Evolutionary conservation across 768 basidiomycete genomes (phyloP).

Genomic region (Chlorophyllum brunneum): DNA sequence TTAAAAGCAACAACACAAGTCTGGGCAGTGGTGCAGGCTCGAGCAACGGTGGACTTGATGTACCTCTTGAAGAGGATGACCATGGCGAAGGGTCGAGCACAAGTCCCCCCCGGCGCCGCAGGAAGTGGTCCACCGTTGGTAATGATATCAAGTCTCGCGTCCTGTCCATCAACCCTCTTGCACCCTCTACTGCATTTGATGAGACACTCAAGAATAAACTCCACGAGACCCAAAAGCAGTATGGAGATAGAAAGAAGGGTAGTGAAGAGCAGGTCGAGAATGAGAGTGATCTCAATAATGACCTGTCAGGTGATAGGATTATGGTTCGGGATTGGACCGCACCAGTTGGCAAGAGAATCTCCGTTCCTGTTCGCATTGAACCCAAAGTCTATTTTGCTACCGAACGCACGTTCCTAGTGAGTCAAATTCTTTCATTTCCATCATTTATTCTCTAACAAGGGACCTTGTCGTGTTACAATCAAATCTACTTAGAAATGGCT

Average conservation of each 20-base stretch:
- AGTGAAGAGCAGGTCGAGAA: slow-evolving; percentile 27
- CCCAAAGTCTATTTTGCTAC: slow-evolving; percentile 98
- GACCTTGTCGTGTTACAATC: neutral
- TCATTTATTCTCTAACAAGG: slow-evolving; percentile 4
- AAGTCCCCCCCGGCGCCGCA: slow-evolving; percentile 25
- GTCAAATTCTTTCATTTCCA: slow-evolving; percentile 25
- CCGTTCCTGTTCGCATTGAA: slow-evolving; percentile 93
- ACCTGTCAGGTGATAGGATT: slow-evolving; percentile 41
- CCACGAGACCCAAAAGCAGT: slow-evolving; percentile 26
- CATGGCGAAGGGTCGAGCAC: slow-evolving; percentile 20
- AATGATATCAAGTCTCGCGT: slow-evolving; percentile 27
- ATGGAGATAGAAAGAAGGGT: slow-evolving; percentile 20
- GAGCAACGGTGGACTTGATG: slow-evolving; percentile 19
- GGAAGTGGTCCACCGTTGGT: slow-evolving; percentile 19
- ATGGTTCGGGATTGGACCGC: slow-evolving; percentile 71
- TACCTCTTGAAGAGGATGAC: slow-evolving; percentile 11
- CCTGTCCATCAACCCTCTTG: slow-evolving; percentile 82
- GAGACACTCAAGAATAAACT: slow-evolving; percentile 75
- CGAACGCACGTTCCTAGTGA: slow-evolving; percentile 89
- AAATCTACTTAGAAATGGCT: slow-evolving; percentile 99
- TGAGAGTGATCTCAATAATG: slow-evolving; percentile 32
- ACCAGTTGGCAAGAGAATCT: slow-evolving; percentile 83
- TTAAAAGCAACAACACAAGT: slow-evolving; percentile 18
- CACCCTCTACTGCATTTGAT: slow-evolving; percentile 79
- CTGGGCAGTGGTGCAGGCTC: slow-evolving; percentile 17